phyloP scores from a whole-genome alignment of 192 early-diverging fungal species.

The Coemansia sp. region DNA sequence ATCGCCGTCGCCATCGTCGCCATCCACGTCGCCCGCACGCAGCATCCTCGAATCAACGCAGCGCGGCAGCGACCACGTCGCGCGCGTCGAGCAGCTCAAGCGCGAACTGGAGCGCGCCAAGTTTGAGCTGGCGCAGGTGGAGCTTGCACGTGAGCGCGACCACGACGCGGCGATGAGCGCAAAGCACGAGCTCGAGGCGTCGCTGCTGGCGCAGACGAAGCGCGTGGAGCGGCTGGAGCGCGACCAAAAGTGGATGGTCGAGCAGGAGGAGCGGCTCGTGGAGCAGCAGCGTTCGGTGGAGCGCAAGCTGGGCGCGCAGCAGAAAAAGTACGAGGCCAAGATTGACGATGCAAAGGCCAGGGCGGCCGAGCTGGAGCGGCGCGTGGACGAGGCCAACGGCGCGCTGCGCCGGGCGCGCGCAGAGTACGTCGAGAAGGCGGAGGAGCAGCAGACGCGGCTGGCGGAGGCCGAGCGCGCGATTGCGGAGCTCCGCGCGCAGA shows the following conservation, averaged over 20 bases:
- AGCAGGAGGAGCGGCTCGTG: slow-evolving; percentile 52
- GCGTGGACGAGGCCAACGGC: slow-evolving; percentile 6
- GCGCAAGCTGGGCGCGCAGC: slow-evolving; percentile 47
- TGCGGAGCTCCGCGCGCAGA: slow-evolving; percentile 13
- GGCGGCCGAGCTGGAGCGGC: slow-evolving; percentile 5
- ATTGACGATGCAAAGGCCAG: slow-evolving; percentile 28
- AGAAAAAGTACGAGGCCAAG: slow-evolving; percentile 20
- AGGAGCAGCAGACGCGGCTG: slow-evolving; percentile 14
- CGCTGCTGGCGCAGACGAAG: slow-evolving; percentile 31
- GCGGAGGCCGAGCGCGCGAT: slow-evolving; percentile 25
- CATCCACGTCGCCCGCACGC: slow-evolving; percentile 21
- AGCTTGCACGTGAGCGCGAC: slow-evolving; percentile 31
- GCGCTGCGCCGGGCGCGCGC: slow-evolving; percentile 3
- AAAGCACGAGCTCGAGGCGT: slow-evolving; percentile 19
- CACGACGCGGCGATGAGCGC: slow-evolving; percentile 37
- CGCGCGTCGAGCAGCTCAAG: slow-evolving; percentile 13
- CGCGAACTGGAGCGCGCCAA: slow-evolving; percentile 27
- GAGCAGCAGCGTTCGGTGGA: slow-evolving; percentile 52
- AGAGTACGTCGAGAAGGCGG: slow-evolving; percentile 9
- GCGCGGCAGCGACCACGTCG: slow-evolving; percentile 4
- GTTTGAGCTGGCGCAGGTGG: slow-evolving; percentile 40
- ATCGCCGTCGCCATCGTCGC: slow-evolving; percentile 10
- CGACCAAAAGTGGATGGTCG: slow-evolving; percentile 58
- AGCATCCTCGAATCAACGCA: slow-evolving; percentile 22
- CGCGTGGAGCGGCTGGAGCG: slow-evolving; percentile 59